phyloP scores from a whole-genome alignment of 345 rosid species.

The Tarenaya hassleriana region DNA sequence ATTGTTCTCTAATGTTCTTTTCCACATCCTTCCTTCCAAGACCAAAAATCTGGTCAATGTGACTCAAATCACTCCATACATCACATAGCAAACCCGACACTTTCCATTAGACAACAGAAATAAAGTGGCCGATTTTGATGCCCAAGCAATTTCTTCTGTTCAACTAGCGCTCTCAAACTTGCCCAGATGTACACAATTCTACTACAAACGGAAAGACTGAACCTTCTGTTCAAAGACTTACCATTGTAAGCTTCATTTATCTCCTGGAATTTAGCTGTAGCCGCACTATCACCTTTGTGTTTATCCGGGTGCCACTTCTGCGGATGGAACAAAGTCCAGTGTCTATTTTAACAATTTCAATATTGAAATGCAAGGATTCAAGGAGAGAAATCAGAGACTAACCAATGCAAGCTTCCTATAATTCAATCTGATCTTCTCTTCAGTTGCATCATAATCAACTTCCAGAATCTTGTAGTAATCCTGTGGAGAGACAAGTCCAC shows the following conservation, averaged over 20 bases:
- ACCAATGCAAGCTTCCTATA: slow-evolving; percentile 83
- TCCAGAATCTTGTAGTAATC: slow-evolving; percentile 75
- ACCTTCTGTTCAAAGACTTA: slow-evolving; percentile 15
- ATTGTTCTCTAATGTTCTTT: too few species aligned
- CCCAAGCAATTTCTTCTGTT: too few species aligned
- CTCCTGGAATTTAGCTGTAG: slow-evolving; percentile 68
- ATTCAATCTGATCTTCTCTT: slow-evolving; percentile 61
- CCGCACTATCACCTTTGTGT: slow-evolving; percentile 63
- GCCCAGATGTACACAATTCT: too few species aligned
- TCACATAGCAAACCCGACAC: too few species aligned
- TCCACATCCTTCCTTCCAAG: too few species aligned
- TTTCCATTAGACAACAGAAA: too few species aligned
- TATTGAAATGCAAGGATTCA: neutral
- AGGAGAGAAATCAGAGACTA: slow-evolving; percentile 35
- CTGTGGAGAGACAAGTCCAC: slow-evolving; percentile 31
- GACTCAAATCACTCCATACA: too few species aligned
- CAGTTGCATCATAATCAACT: slow-evolving; percentile 82
- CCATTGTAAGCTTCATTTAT: slow-evolving; percentile 77
- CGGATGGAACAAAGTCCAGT: slow-evolving; percentile 9
- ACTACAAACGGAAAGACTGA: too few species aligned
- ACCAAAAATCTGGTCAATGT: too few species aligned
- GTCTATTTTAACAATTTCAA: slow-evolving; percentile 1
- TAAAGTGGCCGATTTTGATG: too few species aligned
- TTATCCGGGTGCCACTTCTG: slow-evolving; percentile 93
- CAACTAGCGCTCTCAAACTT: too few species aligned